A percentile compares a stretch with the other conserved stretches of the same genome.
Evolutionary conservation across 257 asterid genomes (phyloP).

Genomic region (Solanum chilense): DNA sequence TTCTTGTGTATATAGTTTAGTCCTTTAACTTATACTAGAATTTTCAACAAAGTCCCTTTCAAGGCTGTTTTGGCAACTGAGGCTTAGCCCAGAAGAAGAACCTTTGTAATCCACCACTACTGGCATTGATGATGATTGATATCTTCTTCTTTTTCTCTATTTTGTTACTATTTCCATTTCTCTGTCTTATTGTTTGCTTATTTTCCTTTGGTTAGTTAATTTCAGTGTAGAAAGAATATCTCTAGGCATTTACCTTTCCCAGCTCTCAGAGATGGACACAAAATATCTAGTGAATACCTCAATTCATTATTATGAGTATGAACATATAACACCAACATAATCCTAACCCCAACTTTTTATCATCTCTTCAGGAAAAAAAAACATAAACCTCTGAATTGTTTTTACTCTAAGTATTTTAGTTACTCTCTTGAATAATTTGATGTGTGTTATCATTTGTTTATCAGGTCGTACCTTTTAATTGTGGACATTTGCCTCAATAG

Average conservation of each 20-base stretch:
- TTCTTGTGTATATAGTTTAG: neutral
- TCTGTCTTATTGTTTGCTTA: neutral
- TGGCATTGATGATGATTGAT: neutral
- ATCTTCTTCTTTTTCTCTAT: neutral
- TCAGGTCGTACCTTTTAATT: too few species aligned
- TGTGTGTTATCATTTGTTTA: too few species aligned
- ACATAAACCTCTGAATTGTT: neutral
- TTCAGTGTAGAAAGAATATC: neutral
- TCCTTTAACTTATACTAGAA: neutral
- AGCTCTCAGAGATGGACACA: neutral
- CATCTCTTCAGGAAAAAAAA: neutral
- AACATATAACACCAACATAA: neutral
- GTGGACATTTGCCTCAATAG: too few species aligned
- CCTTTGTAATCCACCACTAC: neutral
- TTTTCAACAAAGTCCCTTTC: neutral
- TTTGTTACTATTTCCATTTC: neutral
- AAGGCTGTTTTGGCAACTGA: neutral
- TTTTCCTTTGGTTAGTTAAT: neutral
- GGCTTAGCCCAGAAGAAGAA: neutral
- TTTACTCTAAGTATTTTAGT: too few species aligned
- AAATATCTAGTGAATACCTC: neutral
- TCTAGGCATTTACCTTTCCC: neutral
- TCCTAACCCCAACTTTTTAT: too few species aligned
- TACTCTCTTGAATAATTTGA: too few species aligned
- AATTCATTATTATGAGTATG: neutral